Evolutionary conservation across 495 filamentous ascomycete species (phyloP).

Genomic region (Xylaria nigripes): DNA sequence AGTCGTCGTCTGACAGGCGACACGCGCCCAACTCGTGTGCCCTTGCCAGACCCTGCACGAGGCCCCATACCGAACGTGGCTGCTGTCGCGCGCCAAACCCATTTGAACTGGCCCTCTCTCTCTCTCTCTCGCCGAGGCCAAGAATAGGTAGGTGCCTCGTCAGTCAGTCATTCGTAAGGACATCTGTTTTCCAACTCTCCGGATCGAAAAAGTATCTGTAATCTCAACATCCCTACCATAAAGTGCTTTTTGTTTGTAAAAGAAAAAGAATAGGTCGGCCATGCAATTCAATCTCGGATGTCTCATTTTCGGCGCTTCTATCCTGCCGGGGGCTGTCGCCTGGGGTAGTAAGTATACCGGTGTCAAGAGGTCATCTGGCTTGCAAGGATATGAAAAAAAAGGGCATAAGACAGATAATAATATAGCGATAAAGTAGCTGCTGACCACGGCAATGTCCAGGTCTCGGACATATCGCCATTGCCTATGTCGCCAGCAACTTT

Average conservation of each 20-base stretch:
- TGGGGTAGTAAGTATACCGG: conserved; percentile 30
- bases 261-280: not conserved
- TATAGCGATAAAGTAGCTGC: not conserved
- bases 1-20: not conserved
- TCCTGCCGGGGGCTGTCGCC: conserved; percentile 26
- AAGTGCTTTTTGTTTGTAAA: not conserved
- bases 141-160: too few relatives aligned
- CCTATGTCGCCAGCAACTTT: conserved; percentile 43
- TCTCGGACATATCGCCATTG: conserved; percentile 55
- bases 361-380: not conserved
- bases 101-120: too few relatives aligned
- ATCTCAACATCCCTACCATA: not conserved
- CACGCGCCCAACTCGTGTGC: conserved; percentile 10
- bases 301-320: conserved; percentile 17
- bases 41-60: conserved; percentile 8
- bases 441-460: conserved; percentile 22
- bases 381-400: not conserved
- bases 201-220: not conserved
- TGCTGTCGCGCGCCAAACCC: not conserved
- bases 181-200: too few relatives aligned
- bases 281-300: conserved; percentile 18
- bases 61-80: conserved; percentile 3
- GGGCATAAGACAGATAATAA: not conserved
- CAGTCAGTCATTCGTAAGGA: too few relatives aligned
- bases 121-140: too few relatives aligned